A percentile compares a stretch with the other conserved stretches of the same genome.
phyloP scores from a whole-genome alignment of 2,329 filamentous ascomycete genomes.

The Colletotrichum somersetense region DNA sequence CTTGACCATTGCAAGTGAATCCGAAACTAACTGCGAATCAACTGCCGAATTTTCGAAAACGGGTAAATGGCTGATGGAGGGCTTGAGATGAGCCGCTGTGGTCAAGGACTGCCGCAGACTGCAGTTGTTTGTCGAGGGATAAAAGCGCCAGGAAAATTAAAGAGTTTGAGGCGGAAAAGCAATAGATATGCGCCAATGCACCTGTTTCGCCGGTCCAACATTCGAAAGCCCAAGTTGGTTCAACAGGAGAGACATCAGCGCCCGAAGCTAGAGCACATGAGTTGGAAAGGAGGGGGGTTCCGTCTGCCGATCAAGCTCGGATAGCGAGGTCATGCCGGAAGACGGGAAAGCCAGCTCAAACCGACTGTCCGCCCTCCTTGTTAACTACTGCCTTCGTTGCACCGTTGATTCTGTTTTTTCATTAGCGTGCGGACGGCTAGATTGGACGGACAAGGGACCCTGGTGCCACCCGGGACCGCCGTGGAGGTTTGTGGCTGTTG shows the following conservation, averaged over 20 bases:
- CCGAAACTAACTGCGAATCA: too few relatives aligned
- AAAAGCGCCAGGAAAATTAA: background rate
- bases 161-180: background rate
- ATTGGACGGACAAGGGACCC: background rate
- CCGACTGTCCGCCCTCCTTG: background rate
- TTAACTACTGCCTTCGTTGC: background rate
- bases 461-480: background rate
- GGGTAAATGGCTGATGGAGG: background rate
- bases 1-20: slow-evolving; percentile 4
- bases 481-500: background rate
- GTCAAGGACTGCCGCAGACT: background rate
- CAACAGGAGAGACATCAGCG: background rate
- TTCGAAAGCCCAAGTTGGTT: background rate
- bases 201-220: background rate
- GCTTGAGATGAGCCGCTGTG: background rate
- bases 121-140: background rate
- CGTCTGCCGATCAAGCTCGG: background rate
- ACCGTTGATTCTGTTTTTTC: background rate
- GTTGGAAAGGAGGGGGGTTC: background rate
- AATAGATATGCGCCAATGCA: background rate
- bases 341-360: background rate
- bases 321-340: background rate
- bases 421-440: background rate
- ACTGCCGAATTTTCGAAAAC: too few relatives aligned
- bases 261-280: background rate